Conservation (phyloP, 2,329 filamentous ascomycete species). For the Dothidotthia symphoricarpi region DNA sequence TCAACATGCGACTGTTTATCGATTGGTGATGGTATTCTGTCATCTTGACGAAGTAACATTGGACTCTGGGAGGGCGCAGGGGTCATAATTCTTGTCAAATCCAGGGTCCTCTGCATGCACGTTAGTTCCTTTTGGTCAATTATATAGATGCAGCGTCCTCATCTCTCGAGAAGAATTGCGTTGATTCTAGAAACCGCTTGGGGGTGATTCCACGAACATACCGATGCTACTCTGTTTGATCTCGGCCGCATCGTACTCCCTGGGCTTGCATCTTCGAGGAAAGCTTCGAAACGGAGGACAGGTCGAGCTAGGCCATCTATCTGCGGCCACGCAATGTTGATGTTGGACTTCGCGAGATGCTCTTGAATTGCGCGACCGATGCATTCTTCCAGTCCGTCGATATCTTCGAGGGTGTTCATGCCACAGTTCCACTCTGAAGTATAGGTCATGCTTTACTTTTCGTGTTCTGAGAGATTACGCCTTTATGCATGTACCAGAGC, state of each 20-base stretch:
- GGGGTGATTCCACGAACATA: no score
- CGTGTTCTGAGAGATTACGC: no score
- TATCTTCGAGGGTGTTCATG: constrained; percentile 19
- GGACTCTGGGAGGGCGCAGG: constrained; percentile 25
- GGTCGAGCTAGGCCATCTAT: constrained; percentile 23
- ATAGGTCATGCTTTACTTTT: background rate
- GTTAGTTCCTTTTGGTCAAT: constrained; percentile 5
- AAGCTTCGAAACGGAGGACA: constrained; percentile 33
- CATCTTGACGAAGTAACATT: constrained; percentile 9
- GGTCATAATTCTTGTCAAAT: constrained; percentile 26
- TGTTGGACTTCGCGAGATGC: constrained; percentile 25
- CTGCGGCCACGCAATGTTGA: constrained; percentile 27
- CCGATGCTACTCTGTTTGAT: constrained; percentile 30
- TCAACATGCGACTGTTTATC: constrained; percentile 8
- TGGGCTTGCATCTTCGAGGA: constrained; percentile 28
- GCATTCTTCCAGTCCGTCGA: constrained; percentile 33
- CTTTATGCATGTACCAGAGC: no score
- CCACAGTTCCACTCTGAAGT: no score
- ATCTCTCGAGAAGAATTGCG: background rate
- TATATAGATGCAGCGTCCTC: constrained; percentile 1
- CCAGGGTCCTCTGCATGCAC: constrained; percentile 22
- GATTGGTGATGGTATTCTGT: constrained; percentile 5
- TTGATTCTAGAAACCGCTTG: no score
- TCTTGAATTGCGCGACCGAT: constrained; percentile 33
- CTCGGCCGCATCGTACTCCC: constrained; percentile 8